Evolutionary conservation across 305 asterid species (phyloP), one percentile per base, ranked within the genome.

Genomic region (Euphrasia arctica): DNA sequence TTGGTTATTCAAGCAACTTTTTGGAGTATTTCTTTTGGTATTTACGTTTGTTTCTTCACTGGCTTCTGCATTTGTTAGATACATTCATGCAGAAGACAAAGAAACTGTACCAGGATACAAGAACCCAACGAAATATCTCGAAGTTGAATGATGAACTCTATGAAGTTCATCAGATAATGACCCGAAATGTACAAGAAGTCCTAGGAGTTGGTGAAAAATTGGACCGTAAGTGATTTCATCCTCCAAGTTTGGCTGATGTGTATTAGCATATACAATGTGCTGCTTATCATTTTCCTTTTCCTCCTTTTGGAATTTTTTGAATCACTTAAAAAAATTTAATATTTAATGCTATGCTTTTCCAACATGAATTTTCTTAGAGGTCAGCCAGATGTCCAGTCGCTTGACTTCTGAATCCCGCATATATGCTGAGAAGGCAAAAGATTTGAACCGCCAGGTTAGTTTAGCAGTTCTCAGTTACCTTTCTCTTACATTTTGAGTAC

Each of bases 151-250:
- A 92, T 70, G 98, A 92, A 69, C 95, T 92, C 18, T 87, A 92
- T 83, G 96, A 92, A 84, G 98, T 89, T 73, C 98, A 92, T 77
- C 98, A 92, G 75, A 89, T 92, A 62, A 92, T 92, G 98, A 92
- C 98, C 68, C 96, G 97, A 72, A 92, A 92, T 80, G 96, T 92
- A 58, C 96, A 92, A 72, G 98, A 92, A 83, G 97, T 92, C 73
- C 96, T 92, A 66, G 97, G 97, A 62, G 96, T 89, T 70, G 98
- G 98, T 78, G 98, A 89, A 83, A 89, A 92, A 76, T 82, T 92
- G 86, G 96, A 92, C 69, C 96, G 98, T 89, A 79, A 89, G 98
- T 81, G 68, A 64, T 64, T 74, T 72, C 39, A 8, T 56, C 60
- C 5, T 69, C 58, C 10, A 18, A 14, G 39, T 18, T 61, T 39